Evolutionary conservation across 306 rosid species (phyloP), one percentile per base, ranked within the genome.

Genomic region (Prunus salicina): DNA sequence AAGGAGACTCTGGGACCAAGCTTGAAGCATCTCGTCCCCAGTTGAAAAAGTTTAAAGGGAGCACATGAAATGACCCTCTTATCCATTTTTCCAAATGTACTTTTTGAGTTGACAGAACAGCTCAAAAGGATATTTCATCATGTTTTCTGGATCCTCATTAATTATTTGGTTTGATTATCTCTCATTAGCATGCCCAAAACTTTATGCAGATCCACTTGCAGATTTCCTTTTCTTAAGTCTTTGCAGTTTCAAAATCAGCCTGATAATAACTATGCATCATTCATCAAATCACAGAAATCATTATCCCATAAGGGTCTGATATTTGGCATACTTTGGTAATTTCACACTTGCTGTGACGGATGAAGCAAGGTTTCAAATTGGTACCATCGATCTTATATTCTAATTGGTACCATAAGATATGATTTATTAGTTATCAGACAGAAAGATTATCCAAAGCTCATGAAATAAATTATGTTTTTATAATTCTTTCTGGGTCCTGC

Each of bases 81-180:
- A 38, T 73, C 47, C 46, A 45, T 60, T 60, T 58, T 22, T 72
- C 67, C 76, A 72, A 41, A 61, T 58, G 43, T 7, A 73, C 76
- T 16, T 58, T 72, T 58, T 3, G 45, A 58, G 67, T 57, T 58
- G 76, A 72, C 49, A 16, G 43, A 45, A 60, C 47, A 73, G 69
- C 77, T 27, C 69, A 73, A 61, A 73, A 61, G 69, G 50, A 60
- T 18, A 60, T 15, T 45, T 45, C 43, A 60, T 46, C 12, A 61
- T 61, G 58, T 60, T 61, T 25, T 73, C 69, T 60, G 45, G 77
- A 62, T 32, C 47, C 58, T 50, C 50, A 50, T 49, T 69, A 50
- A 19, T 56, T 50, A 27, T 60, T 50, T 51, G 32, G 74, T 50
- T 38, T 38, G 43, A 60, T 41, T 63, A 71, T 53, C n/a, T 71